phyloP scores from a whole-genome alignment of 805 yeast species.

The Suhomyces sp. region DNA sequence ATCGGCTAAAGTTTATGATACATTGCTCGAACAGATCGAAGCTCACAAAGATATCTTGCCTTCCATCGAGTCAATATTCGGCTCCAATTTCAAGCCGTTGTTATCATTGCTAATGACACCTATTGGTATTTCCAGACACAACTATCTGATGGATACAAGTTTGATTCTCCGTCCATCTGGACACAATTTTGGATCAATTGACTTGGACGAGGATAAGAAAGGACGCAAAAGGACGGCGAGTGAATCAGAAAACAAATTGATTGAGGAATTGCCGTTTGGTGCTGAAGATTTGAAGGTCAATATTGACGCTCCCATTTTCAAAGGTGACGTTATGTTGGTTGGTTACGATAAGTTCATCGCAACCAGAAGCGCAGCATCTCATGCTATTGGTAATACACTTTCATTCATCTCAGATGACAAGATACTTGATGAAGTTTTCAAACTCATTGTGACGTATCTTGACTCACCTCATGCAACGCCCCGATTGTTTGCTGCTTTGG shows the following conservation, averaged over 20 bases:
- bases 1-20: slow-evolving; percentile 60
- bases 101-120: slow-evolving; percentile 83
- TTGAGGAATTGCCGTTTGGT: slow-evolving; percentile 40
- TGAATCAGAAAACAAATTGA: slow-evolving; percentile 8
- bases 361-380: slow-evolving; percentile 73
- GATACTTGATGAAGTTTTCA: slow-evolving; percentile 38
- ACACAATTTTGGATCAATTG: slow-evolving; percentile 27
- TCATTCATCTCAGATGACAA: slow-evolving; percentile 46
- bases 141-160: slow-evolving; percentile 77
- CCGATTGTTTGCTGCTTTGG: slow-evolving; percentile 63
- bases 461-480: slow-evolving; percentile 76
- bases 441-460: slow-evolving; percentile 40
- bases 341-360: slow-evolving; percentile 72
- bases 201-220: slow-evolving; percentile 28
- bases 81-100: slow-evolving; percentile 56
- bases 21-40: slow-evolving; percentile 48
- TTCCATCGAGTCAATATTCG: slow-evolving; percentile 51
- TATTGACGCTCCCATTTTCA: slow-evolving; percentile 88
- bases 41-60: slow-evolving; percentile 27
- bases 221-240: slow-evolving; percentile 48
- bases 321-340: slow-evolving; percentile 86
- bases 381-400: slow-evolving; percentile 67
- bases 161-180: slow-evolving; percentile 82
- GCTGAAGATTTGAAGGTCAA: slow-evolving; percentile 66
- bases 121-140: slow-evolving; percentile 86